Evolutionary conservation across 1,284 basidiomycete genomes (phyloP).

Genomic region (Irpex rosettiformis): DNA sequence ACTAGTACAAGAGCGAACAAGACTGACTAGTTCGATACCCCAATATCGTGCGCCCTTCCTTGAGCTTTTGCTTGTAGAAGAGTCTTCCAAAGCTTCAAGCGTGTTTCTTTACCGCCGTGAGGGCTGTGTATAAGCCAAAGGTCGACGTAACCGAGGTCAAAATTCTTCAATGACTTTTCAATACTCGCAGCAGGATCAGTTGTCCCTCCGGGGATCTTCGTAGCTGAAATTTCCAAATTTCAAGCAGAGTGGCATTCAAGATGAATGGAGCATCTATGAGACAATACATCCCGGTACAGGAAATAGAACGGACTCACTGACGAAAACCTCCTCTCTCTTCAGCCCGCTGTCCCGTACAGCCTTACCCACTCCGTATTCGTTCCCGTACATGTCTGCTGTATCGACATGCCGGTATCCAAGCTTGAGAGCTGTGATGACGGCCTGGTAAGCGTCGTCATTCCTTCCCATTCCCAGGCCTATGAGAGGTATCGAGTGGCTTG

Average conservation of each 20-base stretch:
- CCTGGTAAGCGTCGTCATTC: conserved; percentile 51
- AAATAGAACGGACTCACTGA: no score
- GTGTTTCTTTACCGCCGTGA: conserved; percentile 33
- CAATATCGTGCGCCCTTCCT: conserved; percentile 48
- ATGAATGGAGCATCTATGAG: no score
- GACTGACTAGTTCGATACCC: conserved; percentile 59
- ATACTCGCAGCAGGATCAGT: conserved; percentile 1
- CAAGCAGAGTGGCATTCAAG: not conserved
- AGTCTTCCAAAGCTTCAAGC: conserved; percentile 41
- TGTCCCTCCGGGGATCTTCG: conserved; percentile 3
- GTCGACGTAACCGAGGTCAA: conserved; percentile 41
- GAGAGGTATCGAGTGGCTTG: conserved; percentile 56
- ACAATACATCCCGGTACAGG: no score
- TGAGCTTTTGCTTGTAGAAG: conserved; percentile 38
- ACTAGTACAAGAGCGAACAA: not conserved
- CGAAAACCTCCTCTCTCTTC: conserved; percentile 52
- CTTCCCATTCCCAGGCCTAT: conserved; percentile 82
- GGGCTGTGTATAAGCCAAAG: conserved; percentile 56
- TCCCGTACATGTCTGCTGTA: conserved; percentile 66
- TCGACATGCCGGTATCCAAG: conserved; percentile 67
- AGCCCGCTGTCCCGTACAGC: conserved; percentile 51
- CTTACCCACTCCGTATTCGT: conserved; percentile 60
- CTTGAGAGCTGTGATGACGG: conserved; percentile 60
- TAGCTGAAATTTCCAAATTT: not conserved
- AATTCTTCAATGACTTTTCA: conserved; percentile 7